Evolutionary conservation across 352 stramenopile species (phyloP).

Genomic region (Aphanomyces astaci): DNA sequence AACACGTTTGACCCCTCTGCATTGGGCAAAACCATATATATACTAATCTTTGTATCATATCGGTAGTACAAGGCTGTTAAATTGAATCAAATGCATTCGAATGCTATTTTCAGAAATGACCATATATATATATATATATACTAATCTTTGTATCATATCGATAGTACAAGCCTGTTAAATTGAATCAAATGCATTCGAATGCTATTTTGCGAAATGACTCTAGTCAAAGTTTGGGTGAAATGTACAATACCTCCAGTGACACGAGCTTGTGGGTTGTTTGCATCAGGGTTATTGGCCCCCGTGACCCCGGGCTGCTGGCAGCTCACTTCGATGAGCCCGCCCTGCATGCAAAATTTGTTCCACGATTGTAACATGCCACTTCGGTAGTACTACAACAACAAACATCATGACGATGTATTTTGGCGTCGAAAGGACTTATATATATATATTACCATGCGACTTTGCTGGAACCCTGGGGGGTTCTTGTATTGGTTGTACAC

Average conservation of each 20-base stretch:
- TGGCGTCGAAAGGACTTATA: background rate
- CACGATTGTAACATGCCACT: slow-evolving; percentile 87
- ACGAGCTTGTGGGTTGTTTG: slow-evolving; percentile 30
- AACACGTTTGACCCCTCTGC: too few relatives aligned
- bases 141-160: too few relatives aligned
- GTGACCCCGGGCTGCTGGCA: slow-evolving; percentile 70
- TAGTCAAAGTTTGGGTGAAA: background rate
- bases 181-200: too few relatives aligned
- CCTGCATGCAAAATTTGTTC: slow-evolving; percentile 92
- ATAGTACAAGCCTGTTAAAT: too few relatives aligned
- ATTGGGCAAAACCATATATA: too few relatives aligned
- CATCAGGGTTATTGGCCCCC: slow-evolving; percentile 39
- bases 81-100: too few relatives aligned
- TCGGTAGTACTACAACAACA: slow-evolving; percentile 27
- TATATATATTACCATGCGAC: background rate
- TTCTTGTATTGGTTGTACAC: slow-evolving; percentile 34
- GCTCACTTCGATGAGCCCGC: slow-evolving; percentile 80
- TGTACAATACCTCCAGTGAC: background rate
- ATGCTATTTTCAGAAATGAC: too few relatives aligned
- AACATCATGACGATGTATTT: too few relatives aligned
- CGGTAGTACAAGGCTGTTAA: too few relatives aligned
- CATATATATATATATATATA: too few relatives aligned
- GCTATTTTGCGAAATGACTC: too few relatives aligned
- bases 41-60: too few relatives aligned
- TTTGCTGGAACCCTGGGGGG: background rate